Base-by-base conservation (phyloP, 1,139 yeast genomes). In the Kodamaea sp. region DNA sequence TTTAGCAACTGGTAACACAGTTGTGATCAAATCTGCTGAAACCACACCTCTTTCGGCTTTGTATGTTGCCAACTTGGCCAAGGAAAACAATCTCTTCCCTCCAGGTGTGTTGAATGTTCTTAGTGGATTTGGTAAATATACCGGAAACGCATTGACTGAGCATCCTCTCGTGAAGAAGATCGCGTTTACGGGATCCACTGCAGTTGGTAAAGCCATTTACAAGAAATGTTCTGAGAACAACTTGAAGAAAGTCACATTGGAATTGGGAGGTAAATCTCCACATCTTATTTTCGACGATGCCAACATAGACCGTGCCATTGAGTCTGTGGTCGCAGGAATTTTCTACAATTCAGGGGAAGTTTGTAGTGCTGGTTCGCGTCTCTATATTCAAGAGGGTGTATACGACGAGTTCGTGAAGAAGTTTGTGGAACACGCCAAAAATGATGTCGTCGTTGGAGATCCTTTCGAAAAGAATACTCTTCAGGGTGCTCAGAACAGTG, bases 191-290 rank as follows among this genome's bases (percentile, higher is more conserved):
- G 95, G 95, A 50, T 84, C 94, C 20, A 85, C 95, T 39, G 83
- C 80, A 38, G 81, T 86, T 46, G 95, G 95, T 57, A 80, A 83
- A 57, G 70, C 66, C 50, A 82, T 85, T 48, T 78, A 85, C 87
- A 76, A 72, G 58, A 74, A 79, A 48, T 85, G 89, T 51, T 83
- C 90, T 27, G 60, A 58, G 44, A 72, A 84, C 28, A 80, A 79
- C 63, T 68, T 83, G 62, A 84, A 84, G 73, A 82, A 83, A 64
- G 85, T 83, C 35, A 84, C 95, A 28, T 76, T 85, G 50, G 95
- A 85, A 68, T 79, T 84, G 52, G 95, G 95, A 53, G 95, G 95
- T 53, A 85, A 85, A 69, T 83, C 92, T 34, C 90, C 95, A 51
- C 80, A 83, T 63, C 78, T 85, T 48, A 80, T 85, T 31, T 84